Evolutionary conservation across 169 alveolate species (phyloP).

Genomic region (Plasmodium cynomolgi): DNA sequence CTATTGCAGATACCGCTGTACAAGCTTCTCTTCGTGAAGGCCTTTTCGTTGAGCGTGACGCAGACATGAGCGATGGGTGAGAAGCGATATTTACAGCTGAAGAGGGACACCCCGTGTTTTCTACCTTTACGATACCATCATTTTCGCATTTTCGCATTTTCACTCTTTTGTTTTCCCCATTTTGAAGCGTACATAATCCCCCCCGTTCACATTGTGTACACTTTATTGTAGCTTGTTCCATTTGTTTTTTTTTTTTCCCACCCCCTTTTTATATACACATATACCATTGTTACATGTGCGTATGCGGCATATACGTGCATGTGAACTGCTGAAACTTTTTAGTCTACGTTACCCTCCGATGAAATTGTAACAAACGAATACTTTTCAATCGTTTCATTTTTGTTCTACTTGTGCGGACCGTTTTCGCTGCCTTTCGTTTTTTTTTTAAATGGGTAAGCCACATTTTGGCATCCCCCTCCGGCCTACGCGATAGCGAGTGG

Average conservation of each 20-base stretch:
- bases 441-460: not conserved
- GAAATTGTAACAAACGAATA: not conserved
- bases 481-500: not conserved
- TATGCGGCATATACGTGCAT: not conserved
- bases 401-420: not conserved
- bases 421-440: not conserved
- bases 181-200: not conserved
- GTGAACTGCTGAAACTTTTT: not conserved
- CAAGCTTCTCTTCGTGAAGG: slow-evolving; percentile 55
- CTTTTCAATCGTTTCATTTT: not conserved
- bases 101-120: not conserved
- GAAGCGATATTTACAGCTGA: not conserved
- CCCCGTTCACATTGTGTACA: not conserved
- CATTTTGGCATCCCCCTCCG: not conserved
- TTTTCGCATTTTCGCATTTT: not conserved
- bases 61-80: slow-evolving; percentile 8
- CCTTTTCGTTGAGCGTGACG: slow-evolving; percentile 66
- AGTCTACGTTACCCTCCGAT: not conserved
- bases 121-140: not conserved
- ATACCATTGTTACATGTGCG: not conserved
- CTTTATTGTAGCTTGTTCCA: slow-evolving; percentile 3
- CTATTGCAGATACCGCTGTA: slow-evolving; percentile 63
- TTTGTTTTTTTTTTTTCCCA: not conserved
- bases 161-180: not conserved
- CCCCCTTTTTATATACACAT: not conserved